Evolutionary conservation across 2,329 filamentous ascomycete species (phyloP).

Genomic region (Biscogniauxia sp.): DNA sequence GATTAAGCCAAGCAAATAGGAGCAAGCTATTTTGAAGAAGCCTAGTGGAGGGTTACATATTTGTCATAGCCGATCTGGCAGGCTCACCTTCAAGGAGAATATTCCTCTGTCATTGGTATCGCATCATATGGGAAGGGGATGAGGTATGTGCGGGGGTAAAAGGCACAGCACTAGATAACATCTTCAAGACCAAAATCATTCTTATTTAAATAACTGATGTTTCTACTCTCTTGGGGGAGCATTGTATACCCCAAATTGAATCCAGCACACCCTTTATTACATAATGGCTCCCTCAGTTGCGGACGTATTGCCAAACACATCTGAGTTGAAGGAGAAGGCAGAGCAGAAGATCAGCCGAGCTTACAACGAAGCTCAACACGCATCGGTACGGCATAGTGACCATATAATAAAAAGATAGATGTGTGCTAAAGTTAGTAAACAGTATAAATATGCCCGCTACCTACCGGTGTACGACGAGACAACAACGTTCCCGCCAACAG

Average conservation of each 20-base stretch:
- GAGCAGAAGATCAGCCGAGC: constrained; percentile 24
- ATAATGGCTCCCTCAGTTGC: constrained; percentile 29
- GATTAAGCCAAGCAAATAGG: too few relatives aligned
- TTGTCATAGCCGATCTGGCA: too few relatives aligned
- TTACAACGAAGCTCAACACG: constrained; percentile 22
- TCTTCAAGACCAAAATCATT: background rate
- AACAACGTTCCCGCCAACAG: constrained; percentile 36
- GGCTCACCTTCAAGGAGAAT: too few relatives aligned
- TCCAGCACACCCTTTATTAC: background rate
- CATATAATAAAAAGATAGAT: background rate
- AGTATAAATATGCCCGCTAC: constrained; percentile 37
- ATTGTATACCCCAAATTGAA: background rate
- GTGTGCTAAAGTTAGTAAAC: background rate
- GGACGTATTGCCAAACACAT: constrained; percentile 21
- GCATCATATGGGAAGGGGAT: constrained; percentile 16
- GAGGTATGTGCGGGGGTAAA: constrained; percentile 15
- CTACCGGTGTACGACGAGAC: constrained; percentile 36
- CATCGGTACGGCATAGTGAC: constrained; percentile 17
- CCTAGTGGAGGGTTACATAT: too few relatives aligned
- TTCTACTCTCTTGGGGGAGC: background rate
- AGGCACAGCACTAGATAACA: too few relatives aligned
- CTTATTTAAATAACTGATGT: background rate
- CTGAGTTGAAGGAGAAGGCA: constrained; percentile 19
- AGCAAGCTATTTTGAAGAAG: too few relatives aligned
- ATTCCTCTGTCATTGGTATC: background rate